A percentile compares a stretch with the other conserved stretches of the same genome.
These are phyloP conservation scores for Zygotorulaspora danielsina DNA, from an alignment of 805 yeast genomes.

Conservation along the genomic window DNA sequence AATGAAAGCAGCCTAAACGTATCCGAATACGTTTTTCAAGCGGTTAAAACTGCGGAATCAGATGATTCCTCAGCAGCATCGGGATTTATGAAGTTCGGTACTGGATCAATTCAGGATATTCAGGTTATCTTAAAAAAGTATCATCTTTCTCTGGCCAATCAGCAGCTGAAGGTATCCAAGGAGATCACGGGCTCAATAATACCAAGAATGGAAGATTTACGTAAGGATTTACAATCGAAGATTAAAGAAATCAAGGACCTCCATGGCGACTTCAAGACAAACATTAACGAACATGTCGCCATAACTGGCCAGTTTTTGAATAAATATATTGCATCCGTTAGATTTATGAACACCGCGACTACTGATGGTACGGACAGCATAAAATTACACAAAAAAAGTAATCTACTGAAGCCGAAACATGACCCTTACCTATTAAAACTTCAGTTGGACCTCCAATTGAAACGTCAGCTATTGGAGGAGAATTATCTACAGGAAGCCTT, in stretches of 20 bases:
- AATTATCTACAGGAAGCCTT: constrained; percentile 62
- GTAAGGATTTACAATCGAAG: constrained; percentile 67
- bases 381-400: constrained; percentile 18
- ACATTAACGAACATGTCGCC: constrained; percentile 56
- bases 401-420: constrained; percentile 37
- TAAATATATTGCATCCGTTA: constrained; percentile 45
- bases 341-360: constrained; percentile 39
- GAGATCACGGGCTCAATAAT: constrained; percentile 52
- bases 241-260: constrained; percentile 76
- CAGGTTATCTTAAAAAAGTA: constrained; percentile 65
- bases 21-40: constrained; percentile 9
- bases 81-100: constrained; percentile 68
- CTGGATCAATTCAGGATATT: constrained; percentile 72
- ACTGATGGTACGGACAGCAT: constrained; percentile 26
- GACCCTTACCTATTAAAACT: constrained; percentile 65
- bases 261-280: constrained; percentile 58
- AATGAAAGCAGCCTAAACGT: constrained; percentile 5
- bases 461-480: constrained; percentile 57
- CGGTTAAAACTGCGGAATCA: constrained; percentile 12
- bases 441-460: constrained; percentile 60
- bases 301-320: constrained; percentile 54
- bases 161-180: constrained; percentile 50
- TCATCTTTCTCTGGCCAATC: constrained; percentile 52
- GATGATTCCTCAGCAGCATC: constrained; percentile 31
- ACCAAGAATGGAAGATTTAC: constrained; percentile 55